A percentile compares a stretch with the other conserved stretches of the same genome.
Conservation (phyloP, 23 red algal genomes). For the Cyanidium caldarium region DNA sequence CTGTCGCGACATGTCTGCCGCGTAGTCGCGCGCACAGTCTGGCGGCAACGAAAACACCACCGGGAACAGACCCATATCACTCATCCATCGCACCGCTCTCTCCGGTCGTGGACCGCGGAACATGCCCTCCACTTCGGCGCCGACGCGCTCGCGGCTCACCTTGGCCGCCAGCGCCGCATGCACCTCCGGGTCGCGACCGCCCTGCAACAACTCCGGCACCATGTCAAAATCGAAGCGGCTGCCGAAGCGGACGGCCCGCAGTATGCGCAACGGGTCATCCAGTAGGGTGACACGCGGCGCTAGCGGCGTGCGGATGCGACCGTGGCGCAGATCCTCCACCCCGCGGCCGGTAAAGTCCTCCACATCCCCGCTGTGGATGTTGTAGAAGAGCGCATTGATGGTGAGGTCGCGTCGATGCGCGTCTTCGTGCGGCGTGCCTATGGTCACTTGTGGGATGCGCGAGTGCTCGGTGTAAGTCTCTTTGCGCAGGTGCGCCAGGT, state of each 20-base stretch:
- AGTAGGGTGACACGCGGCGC: slow-evolving; percentile 55
- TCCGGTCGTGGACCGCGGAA: slow-evolving; percentile 14
- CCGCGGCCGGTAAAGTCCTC: slow-evolving; percentile 77
- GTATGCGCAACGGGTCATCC: slow-evolving; percentile 83
- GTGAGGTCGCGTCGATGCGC: slow-evolving; percentile 80
- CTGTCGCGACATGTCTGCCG: neutral
- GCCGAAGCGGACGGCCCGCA: slow-evolving; percentile 85
- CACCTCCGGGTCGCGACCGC: slow-evolving; percentile 24
- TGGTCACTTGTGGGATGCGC: slow-evolving; percentile 42
- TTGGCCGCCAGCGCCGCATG: slow-evolving; percentile 50
- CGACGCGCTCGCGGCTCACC: slow-evolving; percentile 70
- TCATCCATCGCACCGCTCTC: slow-evolving; percentile 9
- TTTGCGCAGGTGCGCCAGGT: slow-evolving; percentile 80
- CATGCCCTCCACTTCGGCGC: slow-evolving; percentile 46
- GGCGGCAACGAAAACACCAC: slow-evolving; percentile 5
- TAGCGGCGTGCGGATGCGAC: slow-evolving; percentile 78
- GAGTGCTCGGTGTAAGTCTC: slow-evolving; percentile 77
- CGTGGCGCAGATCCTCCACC: slow-evolving; percentile 29
- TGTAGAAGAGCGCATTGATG: slow-evolving; percentile 97
- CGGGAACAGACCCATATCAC: slow-evolving; percentile 6
- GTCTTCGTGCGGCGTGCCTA: slow-evolving; percentile 75
- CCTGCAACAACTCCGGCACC: slow-evolving; percentile 24
- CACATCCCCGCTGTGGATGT: slow-evolving; percentile 48
- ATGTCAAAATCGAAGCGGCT: slow-evolving; percentile 54
- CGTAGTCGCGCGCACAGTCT: neutral